Evolutionary conservation across 352 stramenopile species (phyloP), one percentile per base, ranked within the genome.

Genomic region (Phytophthora constricta): DNA sequence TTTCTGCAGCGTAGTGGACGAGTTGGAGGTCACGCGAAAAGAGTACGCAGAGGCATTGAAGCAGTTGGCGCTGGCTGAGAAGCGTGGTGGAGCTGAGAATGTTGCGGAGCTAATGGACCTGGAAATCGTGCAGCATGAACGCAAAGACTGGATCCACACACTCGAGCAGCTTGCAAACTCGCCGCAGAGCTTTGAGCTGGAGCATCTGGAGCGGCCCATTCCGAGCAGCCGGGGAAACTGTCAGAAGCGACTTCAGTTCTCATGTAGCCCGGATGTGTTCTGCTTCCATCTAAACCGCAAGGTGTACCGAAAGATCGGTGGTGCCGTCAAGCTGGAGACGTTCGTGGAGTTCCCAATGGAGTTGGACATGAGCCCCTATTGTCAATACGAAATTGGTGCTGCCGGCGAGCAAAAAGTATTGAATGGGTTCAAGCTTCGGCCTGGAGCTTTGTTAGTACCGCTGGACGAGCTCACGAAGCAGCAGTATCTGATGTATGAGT

Each of bases 221-320:
- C 70, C 53, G 37, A 78, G 71, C 50, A 79, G 62, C 28, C 72
- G 84, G n/a, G 68, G 72, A 25, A 68, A 86, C 13, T 90, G 78
- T 46, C 68, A 83, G 51, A 95, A 93, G 66, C 80, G 80, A 0
- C 64, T 93, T 27, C 84, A 90, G 64, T 92, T 97, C 22, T 92
- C 85, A 10, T 87, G 87, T 42, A 88, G 82, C 28, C 89, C 87
- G 1, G 81, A 92, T 28, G 84, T 95, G 47, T 90, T 97, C 26
- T 93, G 86, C 63, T 93, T 97, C 53, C 89, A 97, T 57, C 86
- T 97, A 8, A 95, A 92, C 66, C 86, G 87, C 52, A 95, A 95
- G 54, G 76, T 96, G n/a, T 97, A 89, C 68, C 78, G 88, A 54
- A 67, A 62, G 63, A 90, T 75, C 37, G 85, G 87, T 17, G 79